Evolutionary conservation across 768 basidiomycete species (phyloP).

Genomic region (Boletus reticulatus): DNA sequence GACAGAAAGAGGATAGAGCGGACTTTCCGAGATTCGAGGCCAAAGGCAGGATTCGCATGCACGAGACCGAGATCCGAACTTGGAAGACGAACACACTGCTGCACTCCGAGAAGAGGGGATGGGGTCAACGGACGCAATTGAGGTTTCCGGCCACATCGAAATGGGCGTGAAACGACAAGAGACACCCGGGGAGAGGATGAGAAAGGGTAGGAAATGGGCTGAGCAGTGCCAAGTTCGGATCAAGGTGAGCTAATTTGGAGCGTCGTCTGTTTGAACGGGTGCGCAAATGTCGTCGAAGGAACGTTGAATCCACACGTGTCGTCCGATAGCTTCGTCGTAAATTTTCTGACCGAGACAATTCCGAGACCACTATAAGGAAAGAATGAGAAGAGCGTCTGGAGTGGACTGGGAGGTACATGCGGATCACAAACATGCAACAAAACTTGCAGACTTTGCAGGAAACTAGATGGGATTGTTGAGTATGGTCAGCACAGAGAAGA

Average conservation of each 20-base stretch:
- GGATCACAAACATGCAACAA: not conserved
- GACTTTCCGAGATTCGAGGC: not conserved
- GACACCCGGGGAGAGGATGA: constrained; percentile 3
- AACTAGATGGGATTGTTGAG: not conserved
- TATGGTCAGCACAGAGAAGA: too few species aligned
- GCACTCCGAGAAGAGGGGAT: not conserved
- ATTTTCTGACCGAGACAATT: constrained; percentile 14
- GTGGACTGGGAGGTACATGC: not conserved
- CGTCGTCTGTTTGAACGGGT: constrained; percentile 12
- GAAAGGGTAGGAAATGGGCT: not conserved
- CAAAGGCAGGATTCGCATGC: constrained; percentile 4
- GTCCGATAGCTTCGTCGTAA: not conserved
- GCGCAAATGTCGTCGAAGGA: constrained; percentile 9
- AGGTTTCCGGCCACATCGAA: constrained; percentile 11
- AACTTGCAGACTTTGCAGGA: not conserved
- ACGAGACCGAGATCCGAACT: constrained; percentile 9
- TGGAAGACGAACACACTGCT: constrained; percentile 9
- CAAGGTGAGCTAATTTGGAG: constrained; percentile 10
- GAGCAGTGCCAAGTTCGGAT: constrained; percentile 7
- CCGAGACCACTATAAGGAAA: not conserved
- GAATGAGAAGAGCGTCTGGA: not conserved
- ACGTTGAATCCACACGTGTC: constrained; percentile 8
- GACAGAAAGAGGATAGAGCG: not conserved
- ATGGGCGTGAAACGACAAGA: constrained; percentile 1
- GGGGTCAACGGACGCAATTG: constrained; percentile 4